Evolutionary conservation across 2,329 filamentous ascomycete species (phyloP).

Genomic region (Tolypocladium tundrense): DNA sequence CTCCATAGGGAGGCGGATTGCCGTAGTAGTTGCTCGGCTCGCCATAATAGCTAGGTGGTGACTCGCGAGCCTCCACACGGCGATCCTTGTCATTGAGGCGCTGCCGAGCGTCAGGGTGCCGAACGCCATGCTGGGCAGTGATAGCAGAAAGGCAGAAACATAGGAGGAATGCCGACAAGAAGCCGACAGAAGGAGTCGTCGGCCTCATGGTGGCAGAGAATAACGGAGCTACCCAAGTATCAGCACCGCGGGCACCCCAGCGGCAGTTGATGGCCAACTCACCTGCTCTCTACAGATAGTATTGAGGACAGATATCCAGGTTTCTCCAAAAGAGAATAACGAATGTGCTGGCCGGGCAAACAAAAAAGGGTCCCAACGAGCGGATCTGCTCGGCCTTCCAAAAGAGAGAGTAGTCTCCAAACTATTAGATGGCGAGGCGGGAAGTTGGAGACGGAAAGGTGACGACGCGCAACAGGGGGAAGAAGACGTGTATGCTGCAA

Average conservation of each 20-base stretch:
- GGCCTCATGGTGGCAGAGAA: constrained; percentile 25
- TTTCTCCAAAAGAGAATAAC: not conserved
- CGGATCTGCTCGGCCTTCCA: not conserved
- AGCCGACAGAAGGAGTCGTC: constrained; percentile 17
- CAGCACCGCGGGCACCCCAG: not conserved
- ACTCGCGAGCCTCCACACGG: constrained; percentile 3
- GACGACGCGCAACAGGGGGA: not conserved
- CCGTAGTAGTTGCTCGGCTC: constrained; percentile 9
- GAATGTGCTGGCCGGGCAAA: not conserved
- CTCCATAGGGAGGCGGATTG: constrained; percentile 9
- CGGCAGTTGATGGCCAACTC: not conserved
- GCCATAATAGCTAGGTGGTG: constrained; percentile 6
- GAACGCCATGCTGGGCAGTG: not conserved
- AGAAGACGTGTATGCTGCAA: not conserved
- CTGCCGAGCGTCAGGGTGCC: not conserved
- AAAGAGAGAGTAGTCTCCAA: not conserved
- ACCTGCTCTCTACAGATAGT: constrained; percentile 2
- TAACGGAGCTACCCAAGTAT: not conserved
- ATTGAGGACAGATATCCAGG: not conserved
- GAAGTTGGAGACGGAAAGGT: not conserved
- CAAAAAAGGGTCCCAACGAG: not conserved
- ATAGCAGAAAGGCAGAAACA: constrained; percentile 6
- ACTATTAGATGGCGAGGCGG: not conserved
- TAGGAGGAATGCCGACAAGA: constrained; percentile 20
- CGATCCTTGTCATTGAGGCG: not conserved